Conservation (phyloP, 495 filamentous ascomycete species). For the Bathelium albidoporum region DNA sequence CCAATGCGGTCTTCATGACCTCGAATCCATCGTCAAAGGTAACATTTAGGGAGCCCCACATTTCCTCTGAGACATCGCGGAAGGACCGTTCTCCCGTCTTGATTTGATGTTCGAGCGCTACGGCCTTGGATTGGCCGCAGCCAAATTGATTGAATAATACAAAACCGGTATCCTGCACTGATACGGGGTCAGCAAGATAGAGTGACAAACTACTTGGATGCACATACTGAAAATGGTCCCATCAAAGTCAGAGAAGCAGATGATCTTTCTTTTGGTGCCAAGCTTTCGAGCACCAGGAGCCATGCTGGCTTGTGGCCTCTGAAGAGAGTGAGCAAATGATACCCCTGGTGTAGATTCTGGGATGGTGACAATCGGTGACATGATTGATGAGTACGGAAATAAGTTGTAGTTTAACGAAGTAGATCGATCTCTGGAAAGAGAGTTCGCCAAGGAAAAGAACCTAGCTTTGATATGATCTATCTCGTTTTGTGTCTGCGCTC, state of each 20-base stretch:
- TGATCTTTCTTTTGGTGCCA: slow-evolving; percentile 38
- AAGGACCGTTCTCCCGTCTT: slow-evolving; percentile 57
- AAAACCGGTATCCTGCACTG: slow-evolving; percentile 63
- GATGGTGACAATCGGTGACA: background rate
- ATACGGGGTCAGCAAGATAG: background rate
- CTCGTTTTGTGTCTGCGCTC: background rate
- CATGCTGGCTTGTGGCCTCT: background rate
- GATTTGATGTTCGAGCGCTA: slow-evolving; percentile 56
- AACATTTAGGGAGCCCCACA: slow-evolving; percentile 61
- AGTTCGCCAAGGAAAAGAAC: background rate
- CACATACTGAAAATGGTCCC: slow-evolving; percentile 55
- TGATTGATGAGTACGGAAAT: too few species aligned
- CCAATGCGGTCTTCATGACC: slow-evolving; percentile 52
- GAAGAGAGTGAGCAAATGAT: background rate
- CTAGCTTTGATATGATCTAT: background rate
- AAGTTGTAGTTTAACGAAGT: too few species aligned
- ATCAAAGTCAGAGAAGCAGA: slow-evolving; percentile 59
- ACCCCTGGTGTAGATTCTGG: background rate
- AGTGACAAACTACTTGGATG: background rate
- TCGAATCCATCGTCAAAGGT: slow-evolving; percentile 67
- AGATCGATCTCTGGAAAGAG: background rate
- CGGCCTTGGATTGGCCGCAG: slow-evolving; percentile 47
- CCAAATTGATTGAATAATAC: slow-evolving; percentile 61
- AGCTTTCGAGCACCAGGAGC: background rate
- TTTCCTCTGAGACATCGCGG: slow-evolving; percentile 65